Evolutionary conservation across 2,329 filamentous ascomycete species (phyloP), one percentile per base, ranked within the genome.

Genomic region (Cladobotryum protrusum): DNA sequence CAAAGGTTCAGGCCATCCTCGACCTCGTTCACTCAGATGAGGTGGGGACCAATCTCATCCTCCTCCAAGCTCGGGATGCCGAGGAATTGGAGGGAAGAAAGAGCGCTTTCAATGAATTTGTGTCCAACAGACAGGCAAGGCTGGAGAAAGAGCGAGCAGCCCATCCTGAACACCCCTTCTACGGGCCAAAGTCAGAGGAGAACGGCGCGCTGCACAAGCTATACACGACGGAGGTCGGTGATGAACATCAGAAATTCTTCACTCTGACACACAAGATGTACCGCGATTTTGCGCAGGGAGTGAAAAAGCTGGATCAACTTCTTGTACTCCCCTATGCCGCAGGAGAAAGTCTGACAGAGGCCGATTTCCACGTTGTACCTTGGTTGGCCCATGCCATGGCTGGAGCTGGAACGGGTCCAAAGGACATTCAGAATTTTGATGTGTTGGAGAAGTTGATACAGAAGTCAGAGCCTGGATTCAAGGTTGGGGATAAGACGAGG

Each of bases 311-410:
- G 3, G 56, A 58, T 19, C 24, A 42, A 2, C 42, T 54, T 20
- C 45, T 58, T 4, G 54, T 51, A 4, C 52, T 57, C 2, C 56
- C 55, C 1, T 58, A 47, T 15, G 56, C 56, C 17, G 54, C 54
- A 4, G 56, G 56, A 14, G 39, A 52, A 12, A n/a, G 32, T 7
- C 9, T 57, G 24, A 50, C 56, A 5, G 54, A 58, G 42, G 54
- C 56, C 14, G 56, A 58, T 13, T 49, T 55, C 11, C 56, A 58
- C 18, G 40, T 47, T 14, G 47, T 49, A n/a, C 46, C 53, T 17
- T 57, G 51, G 54, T 43, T 57, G n/a, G 39, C 57, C 2, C 56
- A 59, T 19, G 54, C 54, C 18, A 49, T 58, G 50, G 42, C 6
- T 5, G 46, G 34, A 40, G 41, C 24, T 13, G 41, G 41, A 3